These are phyloP conservation scores for Paraconiothyrium sp. DNA, from an alignment of 2,329 filamentous ascomycete species.

Conservation along the genomic window DNA sequence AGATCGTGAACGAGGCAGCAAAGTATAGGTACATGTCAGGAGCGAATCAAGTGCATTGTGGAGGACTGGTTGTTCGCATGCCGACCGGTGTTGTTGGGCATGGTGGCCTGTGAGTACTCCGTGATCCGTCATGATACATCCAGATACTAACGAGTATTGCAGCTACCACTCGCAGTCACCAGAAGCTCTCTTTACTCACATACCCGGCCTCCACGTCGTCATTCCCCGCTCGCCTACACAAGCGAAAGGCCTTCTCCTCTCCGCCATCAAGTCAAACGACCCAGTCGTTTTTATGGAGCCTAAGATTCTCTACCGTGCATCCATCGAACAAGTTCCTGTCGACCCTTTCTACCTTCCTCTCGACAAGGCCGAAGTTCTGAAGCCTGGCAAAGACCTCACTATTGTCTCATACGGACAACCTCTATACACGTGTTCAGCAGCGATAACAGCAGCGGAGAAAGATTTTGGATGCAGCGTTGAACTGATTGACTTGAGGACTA, in stretches of 20 bases:
- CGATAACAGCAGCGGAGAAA: constrained; percentile 79
- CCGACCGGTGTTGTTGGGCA: constrained; percentile 90
- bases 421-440: constrained; percentile 81
- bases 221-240: constrained; percentile 87
- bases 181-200: constrained; percentile 86
- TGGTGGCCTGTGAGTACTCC: constrained; percentile 70
- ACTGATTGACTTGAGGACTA: constrained; percentile 85
- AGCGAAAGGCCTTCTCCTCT: constrained; percentile 85
- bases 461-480: constrained; percentile 80
- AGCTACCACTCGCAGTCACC: constrained; percentile 89
- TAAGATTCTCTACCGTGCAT: constrained; percentile 90
- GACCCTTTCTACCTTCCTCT: constrained; percentile 84
- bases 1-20: constrained; percentile 91
- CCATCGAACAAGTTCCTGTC: constrained; percentile 88
- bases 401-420: constrained; percentile 91
- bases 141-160: constrained; percentile 15
- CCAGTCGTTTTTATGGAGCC: constrained; percentile 94
- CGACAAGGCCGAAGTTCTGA: constrained; percentile 84
- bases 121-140: neutral
- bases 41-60: constrained; percentile 62
- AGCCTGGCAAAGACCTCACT: constrained; percentile 81
- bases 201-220: constrained; percentile 85
- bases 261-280: constrained; percentile 79
- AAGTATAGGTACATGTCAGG: constrained; percentile 84
- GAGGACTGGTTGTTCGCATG: constrained; percentile 88